Percentiles rank a stretch among this genome's conserved stretches.
Evolutionary conservation across 768 basidiomycete genomes (phyloP).

Genomic region (Termitomyces heimii): DNA sequence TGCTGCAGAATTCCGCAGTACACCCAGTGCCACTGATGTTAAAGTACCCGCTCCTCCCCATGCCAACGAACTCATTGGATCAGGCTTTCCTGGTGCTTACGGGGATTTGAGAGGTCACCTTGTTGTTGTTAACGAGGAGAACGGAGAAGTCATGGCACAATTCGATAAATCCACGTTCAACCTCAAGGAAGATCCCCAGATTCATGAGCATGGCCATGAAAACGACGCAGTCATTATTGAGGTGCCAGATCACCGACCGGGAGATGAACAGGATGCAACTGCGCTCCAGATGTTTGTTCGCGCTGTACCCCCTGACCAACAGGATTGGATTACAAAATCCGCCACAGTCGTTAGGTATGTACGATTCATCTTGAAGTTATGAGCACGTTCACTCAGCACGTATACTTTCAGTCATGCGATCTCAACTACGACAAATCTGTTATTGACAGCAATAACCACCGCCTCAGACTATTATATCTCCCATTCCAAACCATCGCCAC

Average conservation of each 20-base stretch:
- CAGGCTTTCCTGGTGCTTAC: conserved; percentile 8
- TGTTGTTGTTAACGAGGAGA: conserved; percentile 67
- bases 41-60: neutral
- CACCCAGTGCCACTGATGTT: neutral
- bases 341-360: conserved; percentile 60
- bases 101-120: conserved; percentile 49
- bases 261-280: conserved; percentile 28
- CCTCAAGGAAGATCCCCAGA: conserved; percentile 53
- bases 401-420: conserved; percentile 51
- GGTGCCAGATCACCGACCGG: conserved; percentile 44
- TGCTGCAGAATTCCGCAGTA: conserved; percentile 33
- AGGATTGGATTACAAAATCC: conserved; percentile 62
- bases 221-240: conserved; percentile 70
- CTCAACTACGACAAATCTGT: conserved; percentile 55
- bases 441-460: conserved; percentile 53
- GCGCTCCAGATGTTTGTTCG: conserved; percentile 53
- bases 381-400: neutral
- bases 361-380: too few species aligned
- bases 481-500: conserved; percentile 47
- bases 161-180: conserved; percentile 47
- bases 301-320: conserved; percentile 59
- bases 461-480: conserved; percentile 60
- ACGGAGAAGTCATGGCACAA: conserved; percentile 66
- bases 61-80: conserved; percentile 8
- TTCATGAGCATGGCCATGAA: conserved; percentile 44